phyloP scores from a whole-genome alignment of 768 basidiomycete species.

The Serendipita indica region DNA sequence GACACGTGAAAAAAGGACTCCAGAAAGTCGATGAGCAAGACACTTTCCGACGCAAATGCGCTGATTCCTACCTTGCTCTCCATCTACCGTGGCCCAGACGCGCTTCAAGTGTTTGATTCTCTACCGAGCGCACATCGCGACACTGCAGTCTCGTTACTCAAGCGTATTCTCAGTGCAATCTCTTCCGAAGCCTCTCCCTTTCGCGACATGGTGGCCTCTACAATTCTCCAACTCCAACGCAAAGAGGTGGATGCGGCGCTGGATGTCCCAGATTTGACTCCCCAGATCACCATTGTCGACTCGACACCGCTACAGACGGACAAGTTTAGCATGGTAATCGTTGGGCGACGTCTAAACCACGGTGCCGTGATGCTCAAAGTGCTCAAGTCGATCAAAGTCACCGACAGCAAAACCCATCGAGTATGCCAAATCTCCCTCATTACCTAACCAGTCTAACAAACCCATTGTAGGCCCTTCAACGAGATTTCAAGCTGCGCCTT shows the following conservation, averaged over 20 bases:
- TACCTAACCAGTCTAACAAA: neutral
- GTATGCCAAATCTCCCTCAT: neutral
- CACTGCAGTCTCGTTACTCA: neutral
- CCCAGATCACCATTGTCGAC: neutral
- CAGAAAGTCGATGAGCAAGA: neutral
- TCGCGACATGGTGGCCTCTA: neutral
- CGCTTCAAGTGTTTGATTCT: neutral
- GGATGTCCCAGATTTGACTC: neutral
- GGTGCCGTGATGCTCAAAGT: neutral
- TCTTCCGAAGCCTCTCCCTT: neutral
- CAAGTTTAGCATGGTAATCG: neutral
- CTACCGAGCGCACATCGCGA: neutral
- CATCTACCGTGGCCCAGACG: neutral
- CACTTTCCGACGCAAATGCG: neutral
- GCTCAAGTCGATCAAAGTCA: neutral
- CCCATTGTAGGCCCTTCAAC: neutral
- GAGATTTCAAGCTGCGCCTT: conserved; percentile 1
- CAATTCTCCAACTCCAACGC: neutral
- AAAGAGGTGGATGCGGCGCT: neutral
- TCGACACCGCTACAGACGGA: neutral
- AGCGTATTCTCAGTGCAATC: neutral
- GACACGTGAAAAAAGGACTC: neutral
- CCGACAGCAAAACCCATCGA: neutral
- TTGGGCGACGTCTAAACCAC: neutral
- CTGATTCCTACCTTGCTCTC: neutral